phyloP scores from a whole-genome alignment of 2,329 filamentous ascomycete species.

The Fusarium pseudograminearum region DNA sequence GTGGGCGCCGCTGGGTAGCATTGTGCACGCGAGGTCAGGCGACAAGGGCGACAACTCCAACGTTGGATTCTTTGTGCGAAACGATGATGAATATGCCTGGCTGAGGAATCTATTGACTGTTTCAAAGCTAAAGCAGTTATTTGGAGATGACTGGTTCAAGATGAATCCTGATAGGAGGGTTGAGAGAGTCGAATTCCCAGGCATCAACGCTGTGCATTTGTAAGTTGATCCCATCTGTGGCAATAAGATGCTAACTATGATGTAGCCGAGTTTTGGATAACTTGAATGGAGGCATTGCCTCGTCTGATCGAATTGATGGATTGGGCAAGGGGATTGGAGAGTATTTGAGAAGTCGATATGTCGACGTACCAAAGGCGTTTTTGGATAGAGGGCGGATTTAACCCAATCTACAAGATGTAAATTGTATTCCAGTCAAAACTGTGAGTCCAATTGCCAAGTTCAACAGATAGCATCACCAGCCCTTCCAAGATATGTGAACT shows the following conservation, averaged over 20 bases:
- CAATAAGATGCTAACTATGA: constrained; percentile 6
- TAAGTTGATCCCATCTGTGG: not conserved
- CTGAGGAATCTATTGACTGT: constrained; percentile 57
- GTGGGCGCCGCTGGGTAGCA: constrained; percentile 47
- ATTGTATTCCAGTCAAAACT: not conserved
- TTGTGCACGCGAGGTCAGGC: constrained; percentile 51
- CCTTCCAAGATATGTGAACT: not conserved
- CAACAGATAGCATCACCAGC: not conserved
- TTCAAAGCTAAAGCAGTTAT: constrained; percentile 53
- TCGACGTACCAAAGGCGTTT: constrained; percentile 59
- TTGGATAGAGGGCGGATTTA: constrained; percentile 54
- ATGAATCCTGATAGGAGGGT: constrained; percentile 50
- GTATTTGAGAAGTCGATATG: constrained; percentile 59
- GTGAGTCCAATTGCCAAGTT: not conserved
- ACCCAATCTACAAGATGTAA: accelerated
- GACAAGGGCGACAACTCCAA: constrained; percentile 61
- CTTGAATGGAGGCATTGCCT: constrained; percentile 58
- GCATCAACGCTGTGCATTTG: constrained; percentile 49
- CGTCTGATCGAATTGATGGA: constrained; percentile 58
- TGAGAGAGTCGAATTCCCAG: constrained; percentile 60
- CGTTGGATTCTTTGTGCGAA: constrained; percentile 60
- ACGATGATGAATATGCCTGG: constrained; percentile 60
- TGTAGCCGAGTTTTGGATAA: constrained; percentile 57
- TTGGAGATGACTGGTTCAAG: constrained; percentile 54
- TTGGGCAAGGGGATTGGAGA: constrained; percentile 61